A percentile compares a stretch with the other conserved stretches of the same genome.
phyloP scores from a whole-genome alignment of 1,139 yeast genomes.

The Suhomyces bokatorum region DNA sequence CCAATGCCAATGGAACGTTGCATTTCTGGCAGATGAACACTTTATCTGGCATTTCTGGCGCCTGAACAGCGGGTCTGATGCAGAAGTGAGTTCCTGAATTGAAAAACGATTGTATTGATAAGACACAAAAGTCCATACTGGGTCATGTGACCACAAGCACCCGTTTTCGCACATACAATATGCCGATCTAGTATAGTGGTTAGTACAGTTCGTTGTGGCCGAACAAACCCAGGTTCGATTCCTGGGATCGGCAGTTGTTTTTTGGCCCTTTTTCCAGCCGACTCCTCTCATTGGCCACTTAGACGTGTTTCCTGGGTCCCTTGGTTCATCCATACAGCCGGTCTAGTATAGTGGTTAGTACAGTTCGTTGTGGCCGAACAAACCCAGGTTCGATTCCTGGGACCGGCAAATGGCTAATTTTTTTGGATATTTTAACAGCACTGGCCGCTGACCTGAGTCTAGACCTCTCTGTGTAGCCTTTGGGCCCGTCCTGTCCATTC shows the following conservation, averaged over 20 bases:
- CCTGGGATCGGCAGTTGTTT: slow-evolving; percentile 43
- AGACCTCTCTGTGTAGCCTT: not conserved
- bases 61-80: not conserved
- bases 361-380: slow-evolving; percentile 49
- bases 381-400: slow-evolving; percentile 51
- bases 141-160: not conserved
- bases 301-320: slow-evolving; percentile 29
- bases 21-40: slow-evolving; percentile 37
- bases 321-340: slow-evolving; percentile 30
- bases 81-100: not conserved
- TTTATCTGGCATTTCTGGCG: slow-evolving; percentile 9
- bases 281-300: not conserved
- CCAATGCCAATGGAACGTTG: slow-evolving; percentile 31
- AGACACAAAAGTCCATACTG: not conserved
- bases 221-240: slow-evolving; percentile 49
- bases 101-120: not conserved
- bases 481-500: too few species aligned
- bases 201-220: slow-evolving; percentile 50
- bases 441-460: not conserved
- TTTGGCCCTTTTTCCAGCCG: not conserved
- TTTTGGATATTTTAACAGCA: slow-evolving; percentile 1
- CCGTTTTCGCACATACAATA: slow-evolving; percentile 1
- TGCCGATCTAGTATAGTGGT: slow-evolving; percentile 48
- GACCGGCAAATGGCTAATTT: slow-evolving; percentile 37
- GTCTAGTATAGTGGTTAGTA: slow-evolving; percentile 48